phyloP scores from a whole-genome alignment of 2,329 filamentous ascomycete genomes.

The Neopestalotiopsis sp. region DNA sequence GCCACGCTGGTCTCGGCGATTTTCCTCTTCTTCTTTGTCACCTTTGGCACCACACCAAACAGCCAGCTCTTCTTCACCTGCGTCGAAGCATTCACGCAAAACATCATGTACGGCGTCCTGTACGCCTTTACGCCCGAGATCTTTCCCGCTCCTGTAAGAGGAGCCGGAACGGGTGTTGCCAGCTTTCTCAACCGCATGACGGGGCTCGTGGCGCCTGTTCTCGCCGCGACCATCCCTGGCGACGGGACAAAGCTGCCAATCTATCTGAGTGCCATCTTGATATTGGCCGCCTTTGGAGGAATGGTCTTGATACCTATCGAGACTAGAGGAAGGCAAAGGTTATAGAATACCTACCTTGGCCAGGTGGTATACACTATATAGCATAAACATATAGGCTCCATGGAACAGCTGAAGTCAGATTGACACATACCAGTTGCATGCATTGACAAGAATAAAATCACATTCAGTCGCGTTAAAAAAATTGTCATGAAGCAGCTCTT shows the following conservation, averaged over 20 bases:
- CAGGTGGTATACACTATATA: not conserved
- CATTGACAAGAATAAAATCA: not conserved
- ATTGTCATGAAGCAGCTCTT: not conserved
- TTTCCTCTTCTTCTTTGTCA: conserved; percentile 72
- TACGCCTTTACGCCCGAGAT: conserved; percentile 81
- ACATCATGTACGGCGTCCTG: conserved; percentile 79
- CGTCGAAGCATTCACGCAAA: conserved; percentile 74
- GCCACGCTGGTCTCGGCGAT: conserved; percentile 71
- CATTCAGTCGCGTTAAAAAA: not conserved
- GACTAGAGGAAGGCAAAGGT: conserved; percentile 62
- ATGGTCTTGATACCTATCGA: conserved; percentile 69
- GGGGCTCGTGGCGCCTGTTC: conserved; percentile 71
- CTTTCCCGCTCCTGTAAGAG: conserved; percentile 74
- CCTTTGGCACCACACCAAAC: conserved; percentile 59
- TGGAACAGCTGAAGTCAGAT: not conserved
- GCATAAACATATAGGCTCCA: not conserved
- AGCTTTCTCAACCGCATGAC: conserved; percentile 73
- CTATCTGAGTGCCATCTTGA: conserved; percentile 61
- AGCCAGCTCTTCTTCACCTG: conserved; percentile 71
- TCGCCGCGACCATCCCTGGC: conserved; percentile 66
- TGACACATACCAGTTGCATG: not conserved
- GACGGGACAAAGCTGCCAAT: conserved; percentile 64
- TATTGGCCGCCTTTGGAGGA: conserved; percentile 63
- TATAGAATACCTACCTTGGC: conserved; percentile 41
- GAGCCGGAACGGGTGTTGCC: conserved; percentile 74